Evolutionary conservation across 208 protist genomes (phyloP).

Genomic region (Crithidia brevicula): DNA sequence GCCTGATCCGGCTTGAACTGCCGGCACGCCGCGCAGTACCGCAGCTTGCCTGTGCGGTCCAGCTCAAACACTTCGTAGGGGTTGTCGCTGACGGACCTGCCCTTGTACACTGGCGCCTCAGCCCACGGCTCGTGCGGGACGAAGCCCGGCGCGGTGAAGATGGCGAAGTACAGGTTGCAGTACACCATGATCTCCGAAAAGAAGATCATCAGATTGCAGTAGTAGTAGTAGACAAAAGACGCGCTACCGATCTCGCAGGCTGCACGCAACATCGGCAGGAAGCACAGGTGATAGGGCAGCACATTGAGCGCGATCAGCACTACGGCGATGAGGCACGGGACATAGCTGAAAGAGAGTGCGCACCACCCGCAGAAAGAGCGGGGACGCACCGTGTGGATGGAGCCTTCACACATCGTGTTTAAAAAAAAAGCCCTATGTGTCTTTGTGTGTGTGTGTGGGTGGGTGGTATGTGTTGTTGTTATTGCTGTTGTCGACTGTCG

Average conservation of each 20-base stretch:
- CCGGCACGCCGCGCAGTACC: slow-evolving; percentile 74
- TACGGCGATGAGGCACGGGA: slow-evolving; percentile 48
- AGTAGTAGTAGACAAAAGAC: slow-evolving; percentile 63
- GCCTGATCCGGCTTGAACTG: slow-evolving; percentile 86
- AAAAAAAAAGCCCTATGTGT: slow-evolving; percentile 15
- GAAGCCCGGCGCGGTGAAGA: slow-evolving; percentile 67
- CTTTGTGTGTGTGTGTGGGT: background rate
- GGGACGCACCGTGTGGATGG: slow-evolving; percentile 34
- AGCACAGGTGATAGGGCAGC: slow-evolving; percentile 55
- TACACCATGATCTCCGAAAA: slow-evolving; percentile 65
- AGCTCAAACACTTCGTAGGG: slow-evolving; percentile 57
- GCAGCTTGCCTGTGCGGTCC: slow-evolving; percentile 45
- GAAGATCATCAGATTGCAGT: slow-evolving; percentile 50
- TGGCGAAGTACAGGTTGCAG: slow-evolving; percentile 49
- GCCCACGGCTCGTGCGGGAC: slow-evolving; percentile 57
- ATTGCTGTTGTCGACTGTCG: too few species aligned
- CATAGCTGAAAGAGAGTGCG: slow-evolving; percentile 38
- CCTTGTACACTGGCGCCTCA: slow-evolving; percentile 33
- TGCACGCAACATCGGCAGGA: slow-evolving; percentile 36
- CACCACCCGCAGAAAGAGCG: slow-evolving; percentile 32
- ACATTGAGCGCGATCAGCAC: slow-evolving; percentile 50
- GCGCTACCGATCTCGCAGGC: slow-evolving; percentile 36
- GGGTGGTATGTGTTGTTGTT: slow-evolving; percentile 2
- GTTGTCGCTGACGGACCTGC: slow-evolving; percentile 45
- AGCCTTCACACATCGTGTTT: slow-evolving; percentile 34